Base-by-base conservation (phyloP, 352 stramenopile genomes). In the Halophytophthora polymorphica region DNA sequence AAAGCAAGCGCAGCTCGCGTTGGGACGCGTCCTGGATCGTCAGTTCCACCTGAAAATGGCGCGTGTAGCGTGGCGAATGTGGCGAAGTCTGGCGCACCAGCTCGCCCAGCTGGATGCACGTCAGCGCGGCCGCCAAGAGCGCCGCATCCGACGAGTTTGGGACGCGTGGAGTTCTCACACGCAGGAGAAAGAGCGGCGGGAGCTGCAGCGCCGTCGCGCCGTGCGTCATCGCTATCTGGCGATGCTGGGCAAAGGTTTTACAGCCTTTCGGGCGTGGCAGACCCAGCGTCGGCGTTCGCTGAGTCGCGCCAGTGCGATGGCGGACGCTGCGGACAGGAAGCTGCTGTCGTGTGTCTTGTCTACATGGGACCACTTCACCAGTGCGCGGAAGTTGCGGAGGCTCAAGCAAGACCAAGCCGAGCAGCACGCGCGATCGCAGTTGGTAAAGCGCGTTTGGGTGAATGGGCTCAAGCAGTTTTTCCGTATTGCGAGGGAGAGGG, bases 201-300 rank as follows among this genome's bases (percentile, higher is more conserved):
- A 75, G 23, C 53, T 53, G 23, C 44, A 58, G 34, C 58, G 66
- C 3, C 58, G 66, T 17, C 51, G 50, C 10, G 62, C 66, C 34
- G 62, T 67, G 25, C 66, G 62, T 29, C 45, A 53, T 18, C 35
- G 52, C n/a, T 75, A 75, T 45, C 45, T 66, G 19, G 41, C 31
- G 6, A 29, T 64, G 31, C 39, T 75, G 23, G 38, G 38, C 3
- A 58, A 57, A 14, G 61, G 61, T 0, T 59, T 63, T 3, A 15
- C 18, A 21, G 56, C 46, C 7, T 59, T 70, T 56, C 56, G 28
- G 43, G 14, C 42, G 23, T 56, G 57, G 40, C 28, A 23, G 18
- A 22, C 15, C 0, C 56, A 66, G 10, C 36, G 35, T 21, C 47
- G 50, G 25, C 12, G 53, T 39, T 25, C 38, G 21, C 42, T 65